Base-by-base conservation (phyloP, 2,329 filamentous ascomycete genomes). In the Aspergillus versicolor region DNA sequence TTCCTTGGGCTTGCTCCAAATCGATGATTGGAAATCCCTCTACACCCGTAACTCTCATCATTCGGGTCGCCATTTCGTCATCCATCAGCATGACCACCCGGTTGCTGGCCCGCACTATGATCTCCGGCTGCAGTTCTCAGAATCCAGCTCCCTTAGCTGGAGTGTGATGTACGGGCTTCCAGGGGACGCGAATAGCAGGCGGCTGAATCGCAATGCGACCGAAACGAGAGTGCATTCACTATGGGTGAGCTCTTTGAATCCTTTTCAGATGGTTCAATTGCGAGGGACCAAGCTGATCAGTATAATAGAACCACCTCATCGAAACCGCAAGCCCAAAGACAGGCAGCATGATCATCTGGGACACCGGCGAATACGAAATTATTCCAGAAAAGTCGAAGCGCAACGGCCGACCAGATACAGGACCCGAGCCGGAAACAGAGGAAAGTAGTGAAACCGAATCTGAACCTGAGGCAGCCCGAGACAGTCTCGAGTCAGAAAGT, bases 31-130 rank as follows among this genome's bases (percentile, higher is more conserved):
- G 69, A 58, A 67, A 22, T 65, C 73, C 3, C 67, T 84, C 2
- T 84, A 84, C 64, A 64, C 65, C n/a, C 69, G 74, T 11, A 83
- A 82, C 61, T 69, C 76, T 49, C 72, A 79, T 56, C 54, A 68
- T 0, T 59, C 77, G 43, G 82, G 82, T 8, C 70, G 72, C 21
- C 84, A 87, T 68, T 90, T 90, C 66, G 83, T 90, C 51, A 80
- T 90, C 38, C 87, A 90, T 69, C 87, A 91, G 67, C 87, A 91
- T 67, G 87, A 89, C 66, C 88, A 90, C 67, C 88, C 88, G 1
- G 70, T 88, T 43, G 86, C 88, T 9, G 87, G 88, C 22, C 80
- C 81, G 1, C 85, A 88, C 67, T 89, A 90, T 75, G 88, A 90
- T 70, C 77, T 90, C 19, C 79, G 88, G 3, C 75, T 90, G 17